Percentiles rank a stretch among this genome's conserved stretches.
These are phyloP conservation scores for Torrubiella hemipterigena DNA, from an alignment of 2,329 filamentous ascomycete species.

Conservation along the genomic window DNA sequence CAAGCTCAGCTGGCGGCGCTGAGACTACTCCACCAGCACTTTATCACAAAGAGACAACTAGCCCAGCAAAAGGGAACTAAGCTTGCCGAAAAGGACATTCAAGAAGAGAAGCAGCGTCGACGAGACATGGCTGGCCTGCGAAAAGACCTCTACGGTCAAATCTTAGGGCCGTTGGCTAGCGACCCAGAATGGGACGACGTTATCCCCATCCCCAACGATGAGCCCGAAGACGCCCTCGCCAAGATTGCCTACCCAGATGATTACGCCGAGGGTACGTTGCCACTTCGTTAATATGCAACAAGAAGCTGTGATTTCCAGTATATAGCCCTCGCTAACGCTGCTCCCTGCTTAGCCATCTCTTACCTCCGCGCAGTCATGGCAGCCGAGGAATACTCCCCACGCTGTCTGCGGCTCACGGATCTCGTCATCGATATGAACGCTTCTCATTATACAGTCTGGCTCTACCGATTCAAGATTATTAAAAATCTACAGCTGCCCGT, in stretches of 20 bases:
- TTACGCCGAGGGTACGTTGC: constrained; percentile 61
- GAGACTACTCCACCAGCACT: constrained; percentile 30
- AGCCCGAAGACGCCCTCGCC: constrained; percentile 77
- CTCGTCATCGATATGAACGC: constrained; percentile 89
- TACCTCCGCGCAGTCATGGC: constrained; percentile 95
- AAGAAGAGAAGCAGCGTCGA: constrained; percentile 33
- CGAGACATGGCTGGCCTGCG: constrained; percentile 37
- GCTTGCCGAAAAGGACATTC: constrained; percentile 25
- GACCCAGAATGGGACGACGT: constrained; percentile 79
- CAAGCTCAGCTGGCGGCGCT: constrained; percentile 30
- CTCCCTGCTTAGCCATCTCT: constrained; percentile 51
- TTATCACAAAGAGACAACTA: constrained; percentile 24
- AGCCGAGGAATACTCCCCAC: constrained; percentile 66
- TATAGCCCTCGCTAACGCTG: constrained; percentile 3
- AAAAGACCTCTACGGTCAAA: constrained; percentile 40
- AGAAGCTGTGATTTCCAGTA: too few species aligned
- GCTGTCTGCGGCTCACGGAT: constrained; percentile 71
- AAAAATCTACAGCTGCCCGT: constrained; percentile 54
- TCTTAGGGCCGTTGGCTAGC: constrained; percentile 32
- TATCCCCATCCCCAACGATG: constrained; percentile 68
- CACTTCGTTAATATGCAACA: too few species aligned
- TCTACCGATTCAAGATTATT: constrained; percentile 78
- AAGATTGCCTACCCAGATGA: constrained; percentile 83
- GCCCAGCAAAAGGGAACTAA: constrained; percentile 13
- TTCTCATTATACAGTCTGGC: constrained; percentile 97